These are phyloP conservation scores for Austroboletus eburneus DNA, from an alignment of 768 basidiomycete genomes.

Conservation along the genomic window DNA sequence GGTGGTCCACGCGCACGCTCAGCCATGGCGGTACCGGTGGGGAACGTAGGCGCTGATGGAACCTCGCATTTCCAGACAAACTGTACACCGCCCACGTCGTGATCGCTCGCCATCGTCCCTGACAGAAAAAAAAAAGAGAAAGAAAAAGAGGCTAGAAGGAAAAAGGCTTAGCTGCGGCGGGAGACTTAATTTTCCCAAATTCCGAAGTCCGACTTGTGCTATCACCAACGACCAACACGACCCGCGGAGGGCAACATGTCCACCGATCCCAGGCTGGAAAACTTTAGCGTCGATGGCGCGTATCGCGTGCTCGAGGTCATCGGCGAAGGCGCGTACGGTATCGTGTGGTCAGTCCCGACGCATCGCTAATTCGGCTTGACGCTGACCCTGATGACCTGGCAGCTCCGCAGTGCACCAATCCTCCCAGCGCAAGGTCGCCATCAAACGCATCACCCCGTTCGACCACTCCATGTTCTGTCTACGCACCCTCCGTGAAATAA, in stretches of 20 bases:
- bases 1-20: too few species aligned
- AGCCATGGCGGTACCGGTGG: too few species aligned
- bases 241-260: slow-evolving; percentile 10
- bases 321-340: slow-evolving; percentile 93
- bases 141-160: too few species aligned
- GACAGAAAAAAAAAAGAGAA: too few species aligned
- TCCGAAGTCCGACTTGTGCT: too few species aligned
- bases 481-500: slow-evolving; percentile 82
- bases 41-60: too few species aligned
- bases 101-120: too few species aligned
- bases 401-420: slow-evolving; percentile 76
- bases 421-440: slow-evolving; percentile 83
- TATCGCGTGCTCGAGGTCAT: slow-evolving; percentile 82
- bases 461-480: slow-evolving; percentile 94
- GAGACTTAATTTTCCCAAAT: too few species aligned
- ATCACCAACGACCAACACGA: slow-evolving; percentile 6
- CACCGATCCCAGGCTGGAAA: slow-evolving; percentile 33
- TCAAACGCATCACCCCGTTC: slow-evolving; percentile 94
- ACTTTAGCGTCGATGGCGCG: slow-evolving; percentile 47
- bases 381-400: neutral
- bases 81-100: too few species aligned
- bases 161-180: too few species aligned
- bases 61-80: too few species aligned
- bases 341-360: slow-evolving; percentile 61
- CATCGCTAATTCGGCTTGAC: neutral